These are phyloP conservation scores for Lagenaria siceraria DNA, from an alignment of 306 rosid species.

Conservation along the genomic window DNA sequence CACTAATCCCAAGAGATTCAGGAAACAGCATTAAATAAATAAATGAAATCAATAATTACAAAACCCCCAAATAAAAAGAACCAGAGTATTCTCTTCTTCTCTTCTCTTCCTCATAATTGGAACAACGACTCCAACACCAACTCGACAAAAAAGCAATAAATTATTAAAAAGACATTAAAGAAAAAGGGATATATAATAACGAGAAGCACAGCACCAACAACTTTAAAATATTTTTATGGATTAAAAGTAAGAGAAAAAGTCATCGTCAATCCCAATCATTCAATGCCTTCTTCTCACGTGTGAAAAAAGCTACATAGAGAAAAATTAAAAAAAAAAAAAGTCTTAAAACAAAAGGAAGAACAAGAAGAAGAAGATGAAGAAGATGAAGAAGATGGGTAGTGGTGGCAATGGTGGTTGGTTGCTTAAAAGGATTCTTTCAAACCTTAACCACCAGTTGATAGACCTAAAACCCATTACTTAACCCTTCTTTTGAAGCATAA, in stretches of 20 bases:
- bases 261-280: slow-evolving; percentile 35
- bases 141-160: slow-evolving; percentile 30
- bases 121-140: slow-evolving; percentile 69
- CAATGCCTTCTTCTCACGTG: slow-evolving; percentile 40
- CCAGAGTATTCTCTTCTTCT: neutral
- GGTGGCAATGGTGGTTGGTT: slow-evolving; percentile 38
- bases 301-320: slow-evolving; percentile 25
- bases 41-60: neutral
- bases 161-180: slow-evolving; percentile 8
- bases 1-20: slow-evolving; percentile 41
- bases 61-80: slow-evolving; percentile 31
- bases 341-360: slow-evolving; percentile 5
- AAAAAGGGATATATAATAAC: slow-evolving; percentile 10
- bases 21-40: neutral
- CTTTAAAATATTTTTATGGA: slow-evolving; percentile 15
- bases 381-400: neutral
- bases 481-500: slow-evolving; percentile 45
- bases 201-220: slow-evolving; percentile 36
- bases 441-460: slow-evolving; percentile 82
- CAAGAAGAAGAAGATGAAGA: neutral
- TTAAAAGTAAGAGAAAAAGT: slow-evolving; percentile 15
- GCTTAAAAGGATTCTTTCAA: slow-evolving; percentile 47
- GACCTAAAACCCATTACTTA: slow-evolving; percentile 45
- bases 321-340: slow-evolving; percentile 14
- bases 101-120: slow-evolving; percentile 58